These are phyloP conservation scores for Gossypium lobatum DNA, from an alignment of 441 rosid species.

Conservation along the genomic window DNA sequence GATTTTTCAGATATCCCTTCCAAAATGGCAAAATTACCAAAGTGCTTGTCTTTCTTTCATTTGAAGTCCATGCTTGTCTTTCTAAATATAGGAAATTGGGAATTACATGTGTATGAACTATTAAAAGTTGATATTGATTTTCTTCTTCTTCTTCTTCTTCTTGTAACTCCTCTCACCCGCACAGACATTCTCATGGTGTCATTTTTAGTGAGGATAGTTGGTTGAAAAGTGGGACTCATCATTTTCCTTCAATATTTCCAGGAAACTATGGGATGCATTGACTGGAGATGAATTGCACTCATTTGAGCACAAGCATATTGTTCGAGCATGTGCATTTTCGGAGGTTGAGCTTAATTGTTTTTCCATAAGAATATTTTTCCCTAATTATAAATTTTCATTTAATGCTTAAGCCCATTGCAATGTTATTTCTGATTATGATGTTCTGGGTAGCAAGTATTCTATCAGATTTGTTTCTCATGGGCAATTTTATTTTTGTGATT, in stretches of 20 bases:
- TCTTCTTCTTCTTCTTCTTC: neutral
- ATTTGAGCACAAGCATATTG: constrained; percentile 94
- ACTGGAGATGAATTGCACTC: constrained; percentile 88
- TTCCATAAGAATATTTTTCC: neutral
- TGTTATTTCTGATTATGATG: neutral
- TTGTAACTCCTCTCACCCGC: neutral
- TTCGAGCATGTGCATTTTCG: constrained; percentile 87
- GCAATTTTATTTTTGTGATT: neutral
- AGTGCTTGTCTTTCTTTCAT: neutral
- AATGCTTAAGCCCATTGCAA: neutral
- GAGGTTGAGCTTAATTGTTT: constrained; percentile 42
- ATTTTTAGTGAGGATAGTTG: neutral
- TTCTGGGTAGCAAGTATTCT: neutral
- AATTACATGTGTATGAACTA: neutral
- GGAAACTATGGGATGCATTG: constrained; percentile 96
- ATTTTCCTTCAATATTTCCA: constrained; percentile 28
- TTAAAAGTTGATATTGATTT: neutral
- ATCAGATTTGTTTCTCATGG: neutral
- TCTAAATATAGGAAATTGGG: neutral
- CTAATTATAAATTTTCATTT: neutral
- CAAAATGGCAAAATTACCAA: neutral
- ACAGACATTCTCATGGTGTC: neutral
- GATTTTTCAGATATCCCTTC: neutral
- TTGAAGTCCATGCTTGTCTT: neutral
- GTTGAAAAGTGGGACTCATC: neutral